Evolutionary conservation across 805 yeast genomes (phyloP).

Genomic region (Hanseniaspora vineae): DNA sequence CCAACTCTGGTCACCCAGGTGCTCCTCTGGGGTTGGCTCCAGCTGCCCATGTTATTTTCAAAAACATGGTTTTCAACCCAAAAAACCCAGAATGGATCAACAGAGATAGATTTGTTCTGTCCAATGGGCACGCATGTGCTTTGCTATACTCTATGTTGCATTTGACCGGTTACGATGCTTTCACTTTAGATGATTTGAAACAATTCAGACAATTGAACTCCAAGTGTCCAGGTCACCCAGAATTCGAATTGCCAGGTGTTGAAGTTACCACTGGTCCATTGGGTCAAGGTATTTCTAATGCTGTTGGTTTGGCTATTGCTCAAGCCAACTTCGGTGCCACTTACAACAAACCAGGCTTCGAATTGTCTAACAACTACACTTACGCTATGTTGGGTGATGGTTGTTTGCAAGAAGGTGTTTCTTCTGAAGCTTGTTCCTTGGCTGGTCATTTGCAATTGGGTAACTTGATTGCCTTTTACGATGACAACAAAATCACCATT

Average conservation of each 20-base stretch:
- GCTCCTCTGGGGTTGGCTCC: slow-evolving; percentile 98
- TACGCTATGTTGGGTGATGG: slow-evolving; percentile 90
- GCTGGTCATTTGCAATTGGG: slow-evolving; percentile 94
- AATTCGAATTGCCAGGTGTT: slow-evolving; percentile 78
- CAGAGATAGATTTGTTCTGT: slow-evolving; percentile 89
- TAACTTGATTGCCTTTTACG: slow-evolving; percentile 90
- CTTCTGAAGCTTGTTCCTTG: slow-evolving; percentile 84
- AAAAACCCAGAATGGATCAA: slow-evolving; percentile 84
- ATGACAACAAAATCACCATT: slow-evolving; percentile 92
- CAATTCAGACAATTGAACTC: slow-evolving; percentile 82
- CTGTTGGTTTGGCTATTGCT: slow-evolving; percentile 94
- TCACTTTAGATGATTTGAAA: slow-evolving; percentile 75
- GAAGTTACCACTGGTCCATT: slow-evolving; percentile 98
- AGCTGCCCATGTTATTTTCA: slow-evolving; percentile 78
- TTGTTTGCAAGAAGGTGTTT: slow-evolving; percentile 95
- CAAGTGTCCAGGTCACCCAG: slow-evolving; percentile 97
- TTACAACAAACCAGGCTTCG: slow-evolving; percentile 77
- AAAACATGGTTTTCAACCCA: slow-evolving; percentile 77
- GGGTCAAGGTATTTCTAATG: slow-evolving; percentile 95
- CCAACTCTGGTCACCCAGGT: slow-evolving; percentile 98
- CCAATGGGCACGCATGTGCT: slow-evolving; percentile 96
- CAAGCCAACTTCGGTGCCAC: slow-evolving; percentile 85
- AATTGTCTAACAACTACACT: slow-evolving; percentile 61
- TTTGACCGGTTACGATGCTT: slow-evolving; percentile 63
- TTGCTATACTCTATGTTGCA: slow-evolving; percentile 75